A percentile compares a stretch with the other conserved stretches of the same genome.
These are phyloP conservation scores for Syzygium grande DNA, from an alignment of 345 rosid species.

Conservation along the genomic window DNA sequence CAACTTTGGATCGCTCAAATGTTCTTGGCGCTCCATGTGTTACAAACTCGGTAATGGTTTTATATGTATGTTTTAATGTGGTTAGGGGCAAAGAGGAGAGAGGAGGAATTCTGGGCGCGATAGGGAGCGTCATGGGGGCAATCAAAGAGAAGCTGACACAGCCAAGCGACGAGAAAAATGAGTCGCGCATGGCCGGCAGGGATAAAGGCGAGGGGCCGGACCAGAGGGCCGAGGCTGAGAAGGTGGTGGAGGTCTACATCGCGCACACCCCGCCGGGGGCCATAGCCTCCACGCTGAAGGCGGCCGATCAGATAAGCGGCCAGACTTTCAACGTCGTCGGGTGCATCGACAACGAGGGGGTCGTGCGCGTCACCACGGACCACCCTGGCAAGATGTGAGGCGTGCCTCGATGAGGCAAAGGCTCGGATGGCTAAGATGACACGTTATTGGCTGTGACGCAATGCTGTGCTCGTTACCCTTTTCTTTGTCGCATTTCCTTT, in stretches of 20 bases:
- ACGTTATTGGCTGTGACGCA: background rate
- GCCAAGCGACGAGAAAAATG: conserved; percentile 10
- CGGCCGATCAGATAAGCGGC: conserved; percentile 51
- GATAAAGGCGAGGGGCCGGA: conserved; percentile 5
- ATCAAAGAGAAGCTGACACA: conserved; percentile 32
- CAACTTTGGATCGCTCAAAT: background rate
- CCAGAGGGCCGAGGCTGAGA: background rate
- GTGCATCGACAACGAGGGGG: conserved; percentile 21
- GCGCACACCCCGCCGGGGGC: conserved; percentile 15
- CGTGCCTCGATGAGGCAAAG: background rate
- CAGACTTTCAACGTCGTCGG: conserved; percentile 72
- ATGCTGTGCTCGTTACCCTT: background rate
- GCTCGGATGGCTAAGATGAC: background rate
- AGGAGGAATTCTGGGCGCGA: conserved; percentile 23
- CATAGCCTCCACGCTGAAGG: conserved; percentile 19
- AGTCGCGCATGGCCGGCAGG: background rate
- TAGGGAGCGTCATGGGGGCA: conserved; percentile 12
- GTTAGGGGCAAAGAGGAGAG: conserved; percentile 22
- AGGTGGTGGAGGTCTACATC: background rate
- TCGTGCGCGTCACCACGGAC: background rate
- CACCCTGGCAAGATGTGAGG: conserved; percentile 16
- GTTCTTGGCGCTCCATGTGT: too few relatives aligned
- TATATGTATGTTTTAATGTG: background rate
- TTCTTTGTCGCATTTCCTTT: background rate
- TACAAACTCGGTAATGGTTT: too few relatives aligned